Base-by-base conservation (phyloP, 257 asterid species). In the Primulina huaijiensis region DNA sequence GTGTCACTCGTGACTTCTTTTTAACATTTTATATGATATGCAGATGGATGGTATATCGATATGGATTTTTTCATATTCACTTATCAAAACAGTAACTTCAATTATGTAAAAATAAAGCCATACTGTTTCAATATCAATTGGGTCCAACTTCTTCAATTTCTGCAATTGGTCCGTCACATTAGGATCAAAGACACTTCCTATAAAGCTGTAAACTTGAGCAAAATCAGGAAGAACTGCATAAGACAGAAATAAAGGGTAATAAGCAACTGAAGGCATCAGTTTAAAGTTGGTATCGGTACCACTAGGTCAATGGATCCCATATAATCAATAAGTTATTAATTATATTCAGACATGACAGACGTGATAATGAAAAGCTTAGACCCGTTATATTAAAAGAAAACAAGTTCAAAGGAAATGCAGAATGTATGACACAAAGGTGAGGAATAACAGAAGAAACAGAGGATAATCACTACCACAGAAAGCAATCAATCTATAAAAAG, bases 91-190 rank as follows among this genome's bases (percentile, higher is more conserved):
- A 14, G 12, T 46, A 46, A 43, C 5, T 43, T 43, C 2, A 43
- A 62, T 38, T 46, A 4, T 14, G 50, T 8, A 53, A 58, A 23
- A 68, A 27, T 33, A 31, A 10, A 43, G 56, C 17, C 88, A 74
- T 93, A 93, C 98, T 25, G 98, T 93, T 80, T 93, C 98, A 11
- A 93, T 84, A 74, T 93, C 97, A 71, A 90, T 93, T 34, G 94
- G 91, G 68, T 93, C 98, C 98, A 93, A 87, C 70, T 78, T 84
- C 87, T 86, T 93, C 77, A 93, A 72, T 60, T 82, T 86, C 83
- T 89, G 96, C 79, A 93, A 75, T 81, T 93, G 98, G 34, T 85
- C 92, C 1, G 84, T 73, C 71, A 72, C 87, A 60, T 74, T 80
- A 65, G 98, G 97, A 79, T 93, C 98, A 76, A 93, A 90, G 72